Evolutionary conservation across 441 rosid genomes (phyloP).

Genomic region (Adansonia madagascariensis): DNA sequence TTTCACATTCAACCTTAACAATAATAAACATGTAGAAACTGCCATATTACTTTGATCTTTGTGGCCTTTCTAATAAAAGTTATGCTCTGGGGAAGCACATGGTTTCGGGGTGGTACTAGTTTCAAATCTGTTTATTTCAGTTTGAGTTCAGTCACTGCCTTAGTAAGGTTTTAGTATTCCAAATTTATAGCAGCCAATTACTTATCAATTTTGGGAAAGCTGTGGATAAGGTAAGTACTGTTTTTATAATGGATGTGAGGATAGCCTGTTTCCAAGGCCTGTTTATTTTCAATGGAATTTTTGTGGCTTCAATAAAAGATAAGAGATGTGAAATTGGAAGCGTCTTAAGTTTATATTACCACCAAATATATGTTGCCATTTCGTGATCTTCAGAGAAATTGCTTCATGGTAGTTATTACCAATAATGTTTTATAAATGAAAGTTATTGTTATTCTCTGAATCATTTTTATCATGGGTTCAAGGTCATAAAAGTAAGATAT

Average conservation of each 20-base stretch:
- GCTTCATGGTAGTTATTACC: neutral
- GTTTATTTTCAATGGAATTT: neutral
- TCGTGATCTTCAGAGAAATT: slow-evolving; percentile 1
- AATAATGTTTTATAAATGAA: neutral
- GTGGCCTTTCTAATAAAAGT: slow-evolving; percentile 20
- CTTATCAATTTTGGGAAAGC: neutral
- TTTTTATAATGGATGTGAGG: slow-evolving; percentile 9
- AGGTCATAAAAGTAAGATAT: slow-evolving; percentile 7
- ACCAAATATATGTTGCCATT: slow-evolving; percentile 6
- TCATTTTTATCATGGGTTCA: slow-evolving; percentile 12
- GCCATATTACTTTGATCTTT: slow-evolving; percentile 17
- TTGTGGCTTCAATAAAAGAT: slow-evolving; percentile 15
- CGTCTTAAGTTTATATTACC: slow-evolving; percentile 1
- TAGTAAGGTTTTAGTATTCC: neutral
- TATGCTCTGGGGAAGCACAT: neutral
- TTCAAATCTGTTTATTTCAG: slow-evolving; percentile 8
- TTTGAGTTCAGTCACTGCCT: neutral
- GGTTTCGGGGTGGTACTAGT: neutral
- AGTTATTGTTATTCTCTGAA: neutral
- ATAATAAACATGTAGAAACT: neutral
- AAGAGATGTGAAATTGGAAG: slow-evolving; percentile 13
- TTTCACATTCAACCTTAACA: neutral
- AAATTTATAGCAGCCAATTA: neutral
- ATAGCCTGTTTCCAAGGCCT: slow-evolving; percentile 8
- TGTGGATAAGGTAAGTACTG: neutral